Evolutionary conservation across 2,329 filamentous ascomycete species (phyloP).

Genomic region (Aspergillus persii): DNA sequence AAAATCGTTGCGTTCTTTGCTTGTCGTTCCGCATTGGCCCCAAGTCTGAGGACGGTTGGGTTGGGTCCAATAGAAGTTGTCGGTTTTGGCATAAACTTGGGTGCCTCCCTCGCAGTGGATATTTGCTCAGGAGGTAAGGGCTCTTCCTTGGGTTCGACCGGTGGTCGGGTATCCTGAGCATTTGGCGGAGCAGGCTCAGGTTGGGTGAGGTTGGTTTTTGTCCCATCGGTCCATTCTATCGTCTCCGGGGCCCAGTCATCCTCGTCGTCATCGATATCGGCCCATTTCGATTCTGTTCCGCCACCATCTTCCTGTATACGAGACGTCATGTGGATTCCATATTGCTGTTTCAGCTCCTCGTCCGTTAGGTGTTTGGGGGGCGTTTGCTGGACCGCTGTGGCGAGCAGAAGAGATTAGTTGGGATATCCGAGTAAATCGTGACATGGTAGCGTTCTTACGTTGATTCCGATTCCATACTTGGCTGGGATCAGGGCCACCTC

Average conservation of each 20-base stretch:
- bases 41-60: conserved; percentile 49
- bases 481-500: conserved; percentile 60
- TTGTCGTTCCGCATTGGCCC: conserved; percentile 47
- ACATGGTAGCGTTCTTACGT: conserved; percentile 41
- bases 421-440: not conserved
- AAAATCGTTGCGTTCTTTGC: conserved; percentile 44
- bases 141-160: conserved; percentile 22
- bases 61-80: conserved; percentile 49
- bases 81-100: conserved; percentile 34
- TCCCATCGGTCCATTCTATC: conserved; percentile 68
- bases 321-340: conserved; percentile 66
- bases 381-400: conserved; percentile 50
- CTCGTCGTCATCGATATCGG: conserved; percentile 67
- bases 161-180: conserved; percentile 17
- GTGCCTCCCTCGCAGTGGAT: conserved; percentile 23
- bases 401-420: not conserved
- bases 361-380: conserved; percentile 65
- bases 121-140: conserved; percentile 22
- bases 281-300: conserved; percentile 65
- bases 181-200: conserved; percentile 28
- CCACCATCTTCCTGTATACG: conserved; percentile 61
- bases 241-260: conserved; percentile 68
- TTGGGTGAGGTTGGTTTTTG: conserved; percentile 60
- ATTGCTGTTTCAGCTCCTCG: conserved; percentile 67
- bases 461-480: conserved; percentile 70